Evolutionary conservation across 2,329 filamentous ascomycete species (phyloP), one percentile per base, ranked within the genome.

Genomic region (Intubia oerlemansii): DNA sequence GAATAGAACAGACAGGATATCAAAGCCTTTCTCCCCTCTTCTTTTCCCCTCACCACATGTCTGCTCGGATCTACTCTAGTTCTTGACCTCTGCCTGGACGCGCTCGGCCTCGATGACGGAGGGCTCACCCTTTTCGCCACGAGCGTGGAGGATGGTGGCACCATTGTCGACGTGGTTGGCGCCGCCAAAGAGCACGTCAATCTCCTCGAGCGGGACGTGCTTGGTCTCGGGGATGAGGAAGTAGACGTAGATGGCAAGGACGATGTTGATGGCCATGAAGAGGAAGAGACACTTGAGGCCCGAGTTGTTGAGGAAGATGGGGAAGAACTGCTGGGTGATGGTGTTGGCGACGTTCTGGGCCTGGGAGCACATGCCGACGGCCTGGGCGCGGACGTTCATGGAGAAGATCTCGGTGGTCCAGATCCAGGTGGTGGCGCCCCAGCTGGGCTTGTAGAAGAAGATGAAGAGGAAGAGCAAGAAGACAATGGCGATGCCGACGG

Each of bases 351-450:
- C 62, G 42, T 73, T 65, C 38, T 65, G 61, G 32, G 51, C 59
- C 42, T 65, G 54, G 19, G 50, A 52, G 38, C 47, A 66, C 67
- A 74, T 74, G 31, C 66, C 68, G 3, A 74, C 66, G n/a, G 68
- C 69, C 44, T 74, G 68, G 4, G 67, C 66, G 32, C 68, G 65
- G n/a, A 74, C 63, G 45, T 74, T 74, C 64, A 73, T 71, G 32
- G 58, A 65, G 50, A 74, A 74, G 31, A 74, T 52, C 38, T 74
- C 68, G 1, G 65, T 56, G 0, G 68, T 73, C 62, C 64, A 73
- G 42, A 73, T 73, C 68, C 68, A 74, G 7, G 65, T 62, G 3
- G 67, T 72, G 7, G 66, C 67, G 24, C 67, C 67, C 65, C 66
- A 73, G 1, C 61, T 66, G 2, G 66, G 66, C 43, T 74, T 74